phyloP scores from a whole-genome alignment of 169 alveolate species.

The Cyclospora cayetanensis region DNA sequence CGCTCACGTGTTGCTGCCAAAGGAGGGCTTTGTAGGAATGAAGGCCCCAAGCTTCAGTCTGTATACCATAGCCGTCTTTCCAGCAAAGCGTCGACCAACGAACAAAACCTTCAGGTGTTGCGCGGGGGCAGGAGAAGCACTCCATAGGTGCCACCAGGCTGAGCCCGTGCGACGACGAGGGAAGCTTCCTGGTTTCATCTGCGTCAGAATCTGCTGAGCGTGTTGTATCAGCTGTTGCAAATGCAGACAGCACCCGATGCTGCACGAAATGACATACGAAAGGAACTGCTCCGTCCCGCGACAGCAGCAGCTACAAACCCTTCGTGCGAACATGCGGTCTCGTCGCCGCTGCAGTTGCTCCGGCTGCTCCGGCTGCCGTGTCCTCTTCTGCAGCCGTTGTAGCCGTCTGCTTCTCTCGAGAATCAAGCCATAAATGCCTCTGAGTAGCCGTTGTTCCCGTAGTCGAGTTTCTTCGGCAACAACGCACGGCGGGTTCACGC shows the following conservation, averaged over 20 bases:
- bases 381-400: too few relatives aligned
- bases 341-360: slow-evolving; percentile 16
- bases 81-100: slow-evolving; percentile 45
- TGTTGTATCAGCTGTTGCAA: not conserved
- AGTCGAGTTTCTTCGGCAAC: too few relatives aligned
- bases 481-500: too few relatives aligned
- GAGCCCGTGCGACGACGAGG: not conserved
- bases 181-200: not conserved
- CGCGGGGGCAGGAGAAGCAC: not conserved
- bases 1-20: slow-evolving; percentile 50
- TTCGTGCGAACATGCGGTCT: not conserved
- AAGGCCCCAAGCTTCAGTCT: slow-evolving; percentile 65
- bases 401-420: too few relatives aligned
- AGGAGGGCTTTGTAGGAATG: slow-evolving; percentile 56
- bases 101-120: slow-evolving; percentile 34
- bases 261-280: not conserved
- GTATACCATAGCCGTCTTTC: slow-evolving; percentile 62
- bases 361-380: not conserved
- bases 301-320: not conserved
- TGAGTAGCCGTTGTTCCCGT: too few relatives aligned
- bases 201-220: slow-evolving; percentile 7
- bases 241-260: not conserved
- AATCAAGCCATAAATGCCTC: too few relatives aligned
- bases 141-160: not conserved
- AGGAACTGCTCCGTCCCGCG: not conserved